A percentile compares a stretch with the other conserved stretches of the same genome.
Evolutionary conservation across 129 eudicot genomes (phyloP).

Genomic region (Escallonia rubra): DNA sequence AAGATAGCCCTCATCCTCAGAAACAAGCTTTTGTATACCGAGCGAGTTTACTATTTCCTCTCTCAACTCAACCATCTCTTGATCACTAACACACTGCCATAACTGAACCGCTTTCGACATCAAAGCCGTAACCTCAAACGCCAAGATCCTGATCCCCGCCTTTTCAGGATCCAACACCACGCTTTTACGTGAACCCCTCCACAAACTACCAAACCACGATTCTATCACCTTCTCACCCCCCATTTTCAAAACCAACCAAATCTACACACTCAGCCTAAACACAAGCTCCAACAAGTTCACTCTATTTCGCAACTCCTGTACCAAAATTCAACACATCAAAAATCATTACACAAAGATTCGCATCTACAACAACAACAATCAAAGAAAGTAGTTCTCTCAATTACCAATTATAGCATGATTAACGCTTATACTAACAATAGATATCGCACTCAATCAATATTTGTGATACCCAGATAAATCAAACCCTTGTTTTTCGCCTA

Average conservation of each 20-base stretch:
- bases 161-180: slow-evolving; percentile 38
- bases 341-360: neutral
- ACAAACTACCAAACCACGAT: slow-evolving; percentile 52
- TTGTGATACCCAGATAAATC: too few species aligned
- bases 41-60: slow-evolving; percentile 62
- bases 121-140: slow-evolving; percentile 64
- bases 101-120: slow-evolving; percentile 60
- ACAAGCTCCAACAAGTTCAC: neutral
- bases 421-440: too few species aligned
- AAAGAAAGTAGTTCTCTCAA: too few species aligned
- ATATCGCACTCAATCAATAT: too few species aligned
- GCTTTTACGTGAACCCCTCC: slow-evolving; percentile 41
- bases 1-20: slow-evolving; percentile 53
- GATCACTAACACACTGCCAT: slow-evolving; percentile 60
- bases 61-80: slow-evolving; percentile 42
- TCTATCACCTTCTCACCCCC: slow-evolving; percentile 35
- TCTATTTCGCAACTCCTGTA: neutral
- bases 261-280: neutral
- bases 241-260: neutral
- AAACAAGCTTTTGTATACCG: slow-evolving; percentile 63
- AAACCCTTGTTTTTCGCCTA: too few species aligned
- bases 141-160: slow-evolving; percentile 49
- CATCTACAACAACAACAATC: too few species aligned
- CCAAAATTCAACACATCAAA: neutral
- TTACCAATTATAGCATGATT: too few species aligned